Conservation (phyloP, 108 stramenopile species). For the Cylindrotheca closterium region DNA sequence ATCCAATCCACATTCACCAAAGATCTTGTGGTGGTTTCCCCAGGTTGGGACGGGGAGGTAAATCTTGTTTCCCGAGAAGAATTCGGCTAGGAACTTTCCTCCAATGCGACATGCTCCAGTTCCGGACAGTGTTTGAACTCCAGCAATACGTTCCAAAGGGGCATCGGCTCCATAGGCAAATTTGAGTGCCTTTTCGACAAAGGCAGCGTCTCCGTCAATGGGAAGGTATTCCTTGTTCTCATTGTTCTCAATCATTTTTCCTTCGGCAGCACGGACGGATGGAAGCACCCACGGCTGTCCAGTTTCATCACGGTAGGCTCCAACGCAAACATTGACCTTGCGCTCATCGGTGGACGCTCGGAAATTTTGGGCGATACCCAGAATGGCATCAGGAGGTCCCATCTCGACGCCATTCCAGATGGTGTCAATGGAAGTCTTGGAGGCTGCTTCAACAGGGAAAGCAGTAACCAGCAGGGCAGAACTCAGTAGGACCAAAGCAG, state of each 20-base stretch:
- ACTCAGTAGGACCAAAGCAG: slow-evolving; percentile 2
- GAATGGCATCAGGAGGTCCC: slow-evolving; percentile 96
- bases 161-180: slow-evolving; percentile 93
- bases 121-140: slow-evolving; percentile 92
- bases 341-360: slow-evolving; percentile 74
- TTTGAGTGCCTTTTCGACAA: slow-evolving; percentile 76
- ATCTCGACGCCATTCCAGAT: slow-evolving; percentile 61
- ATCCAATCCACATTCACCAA: slow-evolving; percentile 83
- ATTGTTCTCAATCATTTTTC: slow-evolving; percentile 54
- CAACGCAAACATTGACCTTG: slow-evolving; percentile 94
- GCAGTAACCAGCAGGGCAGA: slow-evolving; percentile 2
- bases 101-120: slow-evolving; percentile 96
- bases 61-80: slow-evolving; percentile 64
- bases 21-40: slow-evolving; percentile 97
- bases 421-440: not conserved
- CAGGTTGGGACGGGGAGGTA: slow-evolving; percentile 92
- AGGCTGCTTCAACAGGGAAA: slow-evolving; percentile 4
- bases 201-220: slow-evolving; percentile 89
- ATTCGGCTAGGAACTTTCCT: slow-evolving; percentile 84
- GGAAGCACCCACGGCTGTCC: slow-evolving; percentile 95
- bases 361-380: slow-evolving; percentile 95
- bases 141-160: slow-evolving; percentile 72
- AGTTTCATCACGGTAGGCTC: slow-evolving; percentile 90
- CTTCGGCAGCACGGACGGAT: slow-evolving; percentile 89
- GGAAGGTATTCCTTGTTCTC: slow-evolving; percentile 96